phyloP scores from a whole-genome alignment of 352 stramenopile genomes.

The Phytophthora cajani region DNA sequence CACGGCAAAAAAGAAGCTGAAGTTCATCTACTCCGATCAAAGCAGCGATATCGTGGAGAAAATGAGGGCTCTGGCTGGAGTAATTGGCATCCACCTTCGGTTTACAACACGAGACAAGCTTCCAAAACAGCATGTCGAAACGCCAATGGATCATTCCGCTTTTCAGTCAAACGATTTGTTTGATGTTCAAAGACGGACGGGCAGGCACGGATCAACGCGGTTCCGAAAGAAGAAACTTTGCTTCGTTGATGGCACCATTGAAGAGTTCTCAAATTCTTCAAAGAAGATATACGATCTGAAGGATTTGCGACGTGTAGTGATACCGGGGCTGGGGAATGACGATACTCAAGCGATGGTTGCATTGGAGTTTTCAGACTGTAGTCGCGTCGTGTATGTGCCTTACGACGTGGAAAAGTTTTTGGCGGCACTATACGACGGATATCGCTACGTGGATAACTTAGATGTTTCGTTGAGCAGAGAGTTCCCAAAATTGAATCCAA shows the following conservation, averaged over 20 bases:
- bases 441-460: constrained; percentile 66
- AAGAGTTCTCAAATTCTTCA: constrained; percentile 53
- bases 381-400: constrained; percentile 64
- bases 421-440: constrained; percentile 74
- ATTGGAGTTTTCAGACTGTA: constrained; percentile 74
- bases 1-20: constrained; percentile 63
- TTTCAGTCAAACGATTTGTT: constrained; percentile 57
- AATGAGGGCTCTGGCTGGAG: constrained; percentile 64
- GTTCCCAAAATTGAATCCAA: constrained; percentile 73
- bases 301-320: constrained; percentile 58
- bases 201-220: constrained; percentile 61
- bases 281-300: constrained; percentile 71
- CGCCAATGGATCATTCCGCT: constrained; percentile 40
- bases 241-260: constrained; percentile 56
- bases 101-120: constrained; percentile 47
- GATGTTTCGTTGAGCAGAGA: constrained; percentile 66
- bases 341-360: constrained; percentile 51
- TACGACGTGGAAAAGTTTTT: constrained; percentile 69
- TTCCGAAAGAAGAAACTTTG: constrained; percentile 74
- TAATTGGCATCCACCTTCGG: constrained; percentile 67
- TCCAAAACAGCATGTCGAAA: constrained; percentile 56
- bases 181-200: constrained; percentile 62
- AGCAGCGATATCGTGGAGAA: constrained; percentile 64
- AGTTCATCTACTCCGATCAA: constrained; percentile 80
- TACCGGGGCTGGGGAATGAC: constrained; percentile 36